Base-by-base conservation (phyloP, 73 alveolate species). In the Paramecium caudatum region DNA sequence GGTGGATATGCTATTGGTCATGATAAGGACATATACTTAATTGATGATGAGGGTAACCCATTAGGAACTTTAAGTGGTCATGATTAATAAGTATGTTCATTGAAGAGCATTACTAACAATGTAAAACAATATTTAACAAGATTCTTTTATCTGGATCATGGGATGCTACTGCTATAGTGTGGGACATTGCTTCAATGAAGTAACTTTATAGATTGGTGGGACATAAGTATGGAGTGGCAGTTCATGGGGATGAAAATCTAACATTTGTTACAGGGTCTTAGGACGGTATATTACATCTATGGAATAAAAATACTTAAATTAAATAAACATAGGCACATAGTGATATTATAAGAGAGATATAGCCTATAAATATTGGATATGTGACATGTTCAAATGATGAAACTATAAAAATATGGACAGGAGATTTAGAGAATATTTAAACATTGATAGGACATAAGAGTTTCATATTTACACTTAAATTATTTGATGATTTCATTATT, bases 121-220 rank as follows among this genome's bases (percentile, higher is more conserved):
- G 47, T 33, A 61, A 0, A 50, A 27, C 10, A 6, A 23, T 27
- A 21, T 0, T 33, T 55, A 7, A 21, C 25, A 7, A 17, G 83
- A 85, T 94, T 45, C 82, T 98, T 13, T 96, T 97, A 32, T 93
- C 98, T 46, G 99, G 99, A 61, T 97, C 99, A 16, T 98, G 99
- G 99, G 99, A 98, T 95, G 99, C 99, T 49, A 96, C 99, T 9
- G 99, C 99, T 13, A 94, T 91, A 62, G 91, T 97, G 4, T 98
- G 99, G 99, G 99, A 98, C 91, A 90, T 96, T 3, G 94, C 74
- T 46, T 95, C 96, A 46, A 98, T 98, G 69, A 68, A 94, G 61
- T 65, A 90, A 30, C 41, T 94, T 17, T 46, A 82, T 48, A 90
- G 91, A 8, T 88, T 97, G 69, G 95, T 91, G 82, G 99, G 99